These are phyloP conservation scores for Davidsoniella neocaledoniae DNA, from an alignment of 2,329 filamentous ascomycete species.

Conservation along the genomic window DNA sequence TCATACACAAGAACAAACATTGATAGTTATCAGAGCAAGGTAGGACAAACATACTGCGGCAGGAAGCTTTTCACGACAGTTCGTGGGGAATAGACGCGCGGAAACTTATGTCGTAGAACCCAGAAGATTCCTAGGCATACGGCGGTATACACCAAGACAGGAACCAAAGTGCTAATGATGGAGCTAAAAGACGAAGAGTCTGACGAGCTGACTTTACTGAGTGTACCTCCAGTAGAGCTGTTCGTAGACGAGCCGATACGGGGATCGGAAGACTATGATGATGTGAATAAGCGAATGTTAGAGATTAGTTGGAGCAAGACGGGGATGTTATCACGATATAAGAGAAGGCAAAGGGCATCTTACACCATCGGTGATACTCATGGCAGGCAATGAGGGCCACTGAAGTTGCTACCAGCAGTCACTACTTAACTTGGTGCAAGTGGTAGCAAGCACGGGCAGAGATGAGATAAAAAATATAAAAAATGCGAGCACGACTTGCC, in stretches of 20 bases:
- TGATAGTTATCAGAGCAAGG: background rate
- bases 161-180: constrained; percentile 26
- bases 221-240: constrained; percentile 23
- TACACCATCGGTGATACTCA: constrained; percentile 7
- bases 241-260: constrained; percentile 28
- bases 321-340: background rate
- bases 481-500: background rate
- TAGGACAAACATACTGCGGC: constrained; percentile 26
- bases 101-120: constrained; percentile 28
- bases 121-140: constrained; percentile 37
- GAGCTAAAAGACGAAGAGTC: constrained; percentile 22
- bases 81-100: constrained; percentile 39
- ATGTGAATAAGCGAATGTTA: background rate
- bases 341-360: background rate
- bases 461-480: too few relatives aligned
- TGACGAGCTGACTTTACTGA: constrained; percentile 20
- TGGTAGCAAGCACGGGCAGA: too few relatives aligned
- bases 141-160: constrained; percentile 33
- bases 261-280: constrained; percentile 19
- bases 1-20: too few relatives aligned
- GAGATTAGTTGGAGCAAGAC: background rate
- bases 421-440: too few relatives aligned
- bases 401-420: too few relatives aligned
- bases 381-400: background rate
- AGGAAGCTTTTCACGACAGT: constrained; percentile 32